Evolutionary conservation across 1,284 basidiomycete genomes (phyloP).

Genomic region (Cutaneotrichosporon cavernicola): DNA sequence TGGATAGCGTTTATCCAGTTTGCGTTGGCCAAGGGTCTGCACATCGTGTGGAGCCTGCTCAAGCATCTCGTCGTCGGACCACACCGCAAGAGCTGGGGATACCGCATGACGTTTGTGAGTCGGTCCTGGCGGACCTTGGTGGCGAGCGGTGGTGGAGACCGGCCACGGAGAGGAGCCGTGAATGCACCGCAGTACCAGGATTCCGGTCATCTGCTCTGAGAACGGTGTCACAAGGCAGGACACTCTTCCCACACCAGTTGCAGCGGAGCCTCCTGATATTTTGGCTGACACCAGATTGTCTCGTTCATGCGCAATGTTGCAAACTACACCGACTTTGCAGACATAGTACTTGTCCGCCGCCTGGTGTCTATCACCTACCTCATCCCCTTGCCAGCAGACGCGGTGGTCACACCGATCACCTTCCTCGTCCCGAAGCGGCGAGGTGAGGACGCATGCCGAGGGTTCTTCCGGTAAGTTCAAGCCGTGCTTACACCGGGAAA

Average conservation of each 20-base stretch:
- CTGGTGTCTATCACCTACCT: slow-evolving; percentile 78
- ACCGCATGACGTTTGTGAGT: slow-evolving; percentile 51
- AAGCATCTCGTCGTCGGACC: slow-evolving; percentile 47
- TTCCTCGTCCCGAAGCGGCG: slow-evolving; percentile 82
- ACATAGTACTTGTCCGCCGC: slow-evolving; percentile 77
- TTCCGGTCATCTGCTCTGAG: neutral
- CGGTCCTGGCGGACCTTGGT: too few relatives aligned
- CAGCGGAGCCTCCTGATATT: neutral
- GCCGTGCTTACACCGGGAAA: neutral
- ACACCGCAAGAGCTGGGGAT: slow-evolving; percentile 52
- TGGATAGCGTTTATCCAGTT: slow-evolving; percentile 48
- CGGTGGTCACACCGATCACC: slow-evolving; percentile 90
- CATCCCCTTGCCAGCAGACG: slow-evolving; percentile 86
- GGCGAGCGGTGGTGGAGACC: too few relatives aligned
- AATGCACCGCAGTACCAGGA: neutral
- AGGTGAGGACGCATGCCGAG: slow-evolving; percentile 59
- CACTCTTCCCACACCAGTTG: neutral
- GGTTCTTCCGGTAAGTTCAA: slow-evolving; percentile 37
- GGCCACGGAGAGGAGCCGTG: too few relatives aligned
- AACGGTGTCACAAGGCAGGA: neutral
- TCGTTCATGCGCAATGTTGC: slow-evolving; percentile 78
- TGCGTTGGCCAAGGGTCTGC: slow-evolving; percentile 43
- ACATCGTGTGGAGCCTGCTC: slow-evolving; percentile 44
- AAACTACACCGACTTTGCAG: slow-evolving; percentile 77
- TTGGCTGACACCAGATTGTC: slow-evolving; percentile 29